phyloP scores from a whole-genome alignment of 225 moss, liverwort and hornwort genomes.

The Thuidium tamariscinum region DNA sequence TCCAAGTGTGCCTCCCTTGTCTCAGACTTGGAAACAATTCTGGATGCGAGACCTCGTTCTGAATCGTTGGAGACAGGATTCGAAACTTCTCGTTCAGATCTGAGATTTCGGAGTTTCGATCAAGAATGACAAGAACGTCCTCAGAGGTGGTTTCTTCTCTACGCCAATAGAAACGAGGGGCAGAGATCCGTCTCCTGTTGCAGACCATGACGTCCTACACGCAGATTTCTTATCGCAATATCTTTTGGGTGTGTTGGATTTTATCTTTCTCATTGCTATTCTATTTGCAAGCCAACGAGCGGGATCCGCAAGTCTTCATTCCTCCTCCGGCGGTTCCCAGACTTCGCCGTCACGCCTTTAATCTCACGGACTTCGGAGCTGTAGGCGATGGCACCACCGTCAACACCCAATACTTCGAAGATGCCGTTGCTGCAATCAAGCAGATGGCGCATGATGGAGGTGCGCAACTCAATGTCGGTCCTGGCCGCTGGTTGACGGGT shows the following conservation, averaged over 20 bases:
- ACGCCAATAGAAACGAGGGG: background rate
- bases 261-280: conserved; percentile 21
- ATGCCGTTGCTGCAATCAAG: conserved; percentile 23
- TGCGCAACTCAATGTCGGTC: conserved; percentile 37
- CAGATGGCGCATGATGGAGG: conserved; percentile 23
- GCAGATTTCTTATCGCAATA: conserved; percentile 20
- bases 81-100: background rate
- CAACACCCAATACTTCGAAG: conserved; percentile 38
- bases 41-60: background rate
- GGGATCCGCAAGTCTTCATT: background rate
- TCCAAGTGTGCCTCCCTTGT: background rate
- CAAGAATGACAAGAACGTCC: background rate
- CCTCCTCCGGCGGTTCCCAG: conserved; percentile 1
- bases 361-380: conserved; percentile 49
- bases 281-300: conserved; percentile 20
- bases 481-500: conserved; percentile 51
- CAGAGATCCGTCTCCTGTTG: background rate
- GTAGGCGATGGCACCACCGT: conserved; percentile 46
- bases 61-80: background rate
- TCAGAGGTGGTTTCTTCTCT: background rate
- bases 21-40: background rate
- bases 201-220: conserved; percentile 16
- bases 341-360: conserved; percentile 31
- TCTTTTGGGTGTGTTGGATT: conserved; percentile 31
- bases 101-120: background rate